Evolutionary conservation across 2,329 filamentous ascomycete genomes (phyloP), one percentile per base, ranked within the genome.

Genomic region (Exophiala lecanii-corni): DNA sequence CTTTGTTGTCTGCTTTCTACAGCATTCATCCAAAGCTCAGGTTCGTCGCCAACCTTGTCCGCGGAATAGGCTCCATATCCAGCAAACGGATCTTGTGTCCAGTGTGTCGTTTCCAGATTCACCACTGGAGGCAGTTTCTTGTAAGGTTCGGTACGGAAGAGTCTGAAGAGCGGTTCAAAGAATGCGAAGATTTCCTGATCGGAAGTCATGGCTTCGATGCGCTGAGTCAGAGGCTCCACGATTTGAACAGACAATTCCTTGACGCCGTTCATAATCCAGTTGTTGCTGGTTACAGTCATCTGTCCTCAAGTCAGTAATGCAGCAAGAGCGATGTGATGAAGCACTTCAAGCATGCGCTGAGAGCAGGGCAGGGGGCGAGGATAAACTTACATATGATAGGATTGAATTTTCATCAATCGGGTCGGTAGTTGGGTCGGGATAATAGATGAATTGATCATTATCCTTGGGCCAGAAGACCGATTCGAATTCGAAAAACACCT

Each of bases 381-480:
- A 26, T 6, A 26, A 6, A 26, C 23, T 26, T 12, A 26, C 23
- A 26, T 68, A 69, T 33, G 63, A 66, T n/a, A 69, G 57, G 37
- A 69, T 68, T 15, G 57, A 62, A 45, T 63, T 60, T 38, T 59
- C 59, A 41, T 62, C 61, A 32, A 61, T 51, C 7, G 58, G 57
- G 5, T 55, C 45, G 5, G 61, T 62, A 5, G 59, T 49, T 2
- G 66, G 66, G 10, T 65, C 62, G 1, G 66, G 66, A 39, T 67
- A 69, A 55, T 62, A 69, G 36, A 69, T 65, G 51, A 69, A 68
- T 47, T 69, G 66, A 54, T 69, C 66, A 47, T 69, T 66, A 40
- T 69, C 66, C 43, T 68, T 69, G 19, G 64, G 59, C 66, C 66
- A 69, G 55, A 69, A 69, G 20, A 69, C 62, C 25, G 68, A 65